Percentiles rank a stretch among this genome's conserved stretches.
These are phyloP conservation scores for Phlegmacium glaucopus DNA, from an alignment of 768 basidiomycete species.

Conservation along the genomic window DNA sequence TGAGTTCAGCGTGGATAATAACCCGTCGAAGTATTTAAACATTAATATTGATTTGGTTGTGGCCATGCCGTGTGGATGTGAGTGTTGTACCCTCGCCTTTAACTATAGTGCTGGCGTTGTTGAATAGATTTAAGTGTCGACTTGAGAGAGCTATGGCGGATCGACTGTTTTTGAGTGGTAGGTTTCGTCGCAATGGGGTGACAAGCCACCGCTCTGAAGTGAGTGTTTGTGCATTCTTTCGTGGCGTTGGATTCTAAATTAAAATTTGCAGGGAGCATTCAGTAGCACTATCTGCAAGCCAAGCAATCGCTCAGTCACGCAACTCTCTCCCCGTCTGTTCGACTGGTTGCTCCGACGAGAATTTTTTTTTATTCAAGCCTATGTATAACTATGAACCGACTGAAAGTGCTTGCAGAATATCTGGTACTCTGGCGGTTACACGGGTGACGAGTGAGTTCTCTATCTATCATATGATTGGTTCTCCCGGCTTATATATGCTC, in stretches of 20 bases:
- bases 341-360: slow-evolving; percentile 47
- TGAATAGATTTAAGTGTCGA: too few relatives aligned
- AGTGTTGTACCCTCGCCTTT: too few relatives aligned
- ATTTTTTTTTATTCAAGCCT: slow-evolving; percentile 53
- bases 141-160: slow-evolving; percentile 94
- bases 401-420: slow-evolving; percentile 81
- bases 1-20: too few relatives aligned
- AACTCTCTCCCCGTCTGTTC: slow-evolving; percentile 73
- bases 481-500: too few relatives aligned
- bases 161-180: slow-evolving; percentile 74
- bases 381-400: slow-evolving; percentile 69
- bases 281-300: slow-evolving; percentile 58
- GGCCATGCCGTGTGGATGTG: too few relatives aligned
- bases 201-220: slow-evolving; percentile 74
- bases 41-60: too few relatives aligned
- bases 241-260: slow-evolving; percentile 1
- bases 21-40: too few relatives aligned
- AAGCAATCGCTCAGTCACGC: slow-evolving; percentile 70
- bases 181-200: slow-evolving; percentile 86
- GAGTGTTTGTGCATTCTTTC: too few relatives aligned
- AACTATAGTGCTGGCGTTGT: too few relatives aligned
- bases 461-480: too few relatives aligned
- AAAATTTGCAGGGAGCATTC: slow-evolving; percentile 53
- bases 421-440: slow-evolving; percentile 79
- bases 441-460: slow-evolving; percentile 80